Conservation (phyloP, 2,329 filamentous ascomycete species). For the Dactylellina cionopaga region DNA sequence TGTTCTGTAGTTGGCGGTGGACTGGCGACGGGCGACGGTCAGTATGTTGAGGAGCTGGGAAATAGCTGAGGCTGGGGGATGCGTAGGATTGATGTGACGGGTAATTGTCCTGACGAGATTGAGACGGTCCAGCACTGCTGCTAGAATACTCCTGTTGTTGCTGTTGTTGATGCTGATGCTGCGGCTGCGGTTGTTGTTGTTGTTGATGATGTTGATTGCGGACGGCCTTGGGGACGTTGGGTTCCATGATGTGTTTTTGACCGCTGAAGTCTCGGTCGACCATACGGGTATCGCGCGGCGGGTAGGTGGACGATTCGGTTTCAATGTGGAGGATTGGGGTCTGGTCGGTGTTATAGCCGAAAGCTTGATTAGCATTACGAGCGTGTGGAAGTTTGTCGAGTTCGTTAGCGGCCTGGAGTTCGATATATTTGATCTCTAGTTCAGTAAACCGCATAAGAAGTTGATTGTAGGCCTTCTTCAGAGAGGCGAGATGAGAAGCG, state of each 20-base stretch:
- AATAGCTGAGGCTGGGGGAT: constrained; percentile 33
- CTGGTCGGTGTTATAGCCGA: constrained; percentile 35
- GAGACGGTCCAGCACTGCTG: constrained; percentile 11
- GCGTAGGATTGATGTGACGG: constrained; percentile 10
- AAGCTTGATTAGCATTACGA: constrained; percentile 7
- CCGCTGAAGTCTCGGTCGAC: constrained; percentile 51
- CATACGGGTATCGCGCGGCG: constrained; percentile 43
- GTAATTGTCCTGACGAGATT: constrained; percentile 12
- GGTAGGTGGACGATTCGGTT: constrained; percentile 37
- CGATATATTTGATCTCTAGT: constrained; percentile 63
- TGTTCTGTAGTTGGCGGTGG: constrained; percentile 39
- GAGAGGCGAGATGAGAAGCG: constrained; percentile 63
- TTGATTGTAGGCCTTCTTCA: constrained; percentile 67
- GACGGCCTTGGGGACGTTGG: constrained; percentile 42
- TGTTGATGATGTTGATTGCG: constrained; percentile 23
- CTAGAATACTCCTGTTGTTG: constrained; percentile 38
- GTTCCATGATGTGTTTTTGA: constrained; percentile 54
- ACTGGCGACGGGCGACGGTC: constrained; percentile 46
- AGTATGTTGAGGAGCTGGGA: constrained; percentile 37
- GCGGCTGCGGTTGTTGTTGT: too few species aligned
- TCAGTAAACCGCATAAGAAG: constrained; percentile 66
- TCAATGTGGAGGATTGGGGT: constrained; percentile 51
- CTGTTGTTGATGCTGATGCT: too few species aligned
- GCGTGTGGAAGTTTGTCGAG: constrained; percentile 56
- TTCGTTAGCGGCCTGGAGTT: constrained; percentile 60